Evolutionary conservation across 2,329 filamentous ascomycete species (phyloP), one percentile per base, ranked within the genome.

Genomic region (Chaetomiaceae sp.): DNA sequence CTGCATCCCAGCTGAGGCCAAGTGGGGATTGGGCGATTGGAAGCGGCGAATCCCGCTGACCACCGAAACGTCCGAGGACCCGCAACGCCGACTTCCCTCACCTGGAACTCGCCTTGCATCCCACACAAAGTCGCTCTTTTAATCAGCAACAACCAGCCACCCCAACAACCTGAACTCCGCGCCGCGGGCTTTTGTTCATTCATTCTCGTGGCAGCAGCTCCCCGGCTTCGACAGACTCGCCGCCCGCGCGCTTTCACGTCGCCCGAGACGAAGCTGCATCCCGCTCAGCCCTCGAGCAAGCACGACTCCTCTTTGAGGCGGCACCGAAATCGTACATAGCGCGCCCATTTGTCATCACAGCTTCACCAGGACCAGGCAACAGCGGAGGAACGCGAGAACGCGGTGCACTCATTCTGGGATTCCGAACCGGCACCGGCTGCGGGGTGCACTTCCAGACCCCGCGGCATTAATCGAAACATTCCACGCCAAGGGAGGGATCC

Each of bases 11-110:
- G 4, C 20, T 17, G 15, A 5, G 12, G 7, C 8, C 25, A 15
- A 19, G 9, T 47, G 45, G 6, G 43, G 12, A n/a, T 11, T 29
- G 19, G 17, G 12, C 15, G 42, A 19, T 17, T 29, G 37, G 31
- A 43, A 38, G 40, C 48, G 48, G 48, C 48, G 48, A 51, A 38
- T 45, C 11, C 48, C 33, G 48, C 11, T 14, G 19, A 45, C 31
- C 46, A 45, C 33, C 48, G 17, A 51, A n/a, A 38, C 40, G 33
- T 29, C 48, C 48, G 31, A 51, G 31, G 39, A 31, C 27, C 33
- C 33, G 37, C 22, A 37, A 23, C 46, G 6, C 23, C 36, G 34
- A 48, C 36, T 14, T 50, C 14, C 12, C 43, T 27, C 25, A n/a
- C n/a, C n/a, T n/a, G n/a, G n/a, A n/a, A 40, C 19, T 47, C 33